Evolutionary conservation across 352 stramenopile species (phyloP), one percentile per base, ranked within the genome.

Genomic region (Phytophthora pistaciae): DNA sequence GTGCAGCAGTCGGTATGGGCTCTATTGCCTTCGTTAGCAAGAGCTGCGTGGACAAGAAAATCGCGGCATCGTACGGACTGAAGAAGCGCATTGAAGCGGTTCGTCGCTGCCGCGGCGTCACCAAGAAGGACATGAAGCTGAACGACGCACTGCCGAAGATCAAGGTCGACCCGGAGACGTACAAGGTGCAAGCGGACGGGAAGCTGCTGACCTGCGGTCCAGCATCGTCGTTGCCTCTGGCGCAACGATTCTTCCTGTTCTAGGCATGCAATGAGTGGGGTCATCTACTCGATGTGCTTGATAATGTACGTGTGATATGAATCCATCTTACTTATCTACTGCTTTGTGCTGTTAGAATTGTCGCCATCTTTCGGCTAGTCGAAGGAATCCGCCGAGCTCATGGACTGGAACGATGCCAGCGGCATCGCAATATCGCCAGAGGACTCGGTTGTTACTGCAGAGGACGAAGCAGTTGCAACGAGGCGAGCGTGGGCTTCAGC

Each of bases 61-160:
- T 94, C 31, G 82, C 74, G 27, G 63, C 84, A 18, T 65, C 74
- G 48, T 98, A 98, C 66, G 93, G 89, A 3, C 71, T 99, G 10
- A 82, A 83, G 54, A 99, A 98, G 77, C 70, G 82, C 31, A 87
- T 98, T 25, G 90, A 90, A 60, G 75, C 91, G 7, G 95, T 98
- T 20, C 79, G 77, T 11, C 77, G 86, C 25, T 98, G 93, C 66
- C 85, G 94, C 8, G 76, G 84, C 21, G 31, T 99, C 36, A 93
- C 85, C 20, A 99, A 99, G 80, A 90, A 95, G 40, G 93, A 99
- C 82, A 99, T 99, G 97, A 91, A 98, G 55, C 84, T 98, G 31
- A 99, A 99, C 79, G 82, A 98, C 80, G 84, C 83, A n/a, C 85
- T 96, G 42, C 97, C 97, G 23, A 91, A 97, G 60, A 96, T 99